Conservation (phyloP, 2,329 filamentous ascomycete species). For the Exophiala alcalophila region DNA sequence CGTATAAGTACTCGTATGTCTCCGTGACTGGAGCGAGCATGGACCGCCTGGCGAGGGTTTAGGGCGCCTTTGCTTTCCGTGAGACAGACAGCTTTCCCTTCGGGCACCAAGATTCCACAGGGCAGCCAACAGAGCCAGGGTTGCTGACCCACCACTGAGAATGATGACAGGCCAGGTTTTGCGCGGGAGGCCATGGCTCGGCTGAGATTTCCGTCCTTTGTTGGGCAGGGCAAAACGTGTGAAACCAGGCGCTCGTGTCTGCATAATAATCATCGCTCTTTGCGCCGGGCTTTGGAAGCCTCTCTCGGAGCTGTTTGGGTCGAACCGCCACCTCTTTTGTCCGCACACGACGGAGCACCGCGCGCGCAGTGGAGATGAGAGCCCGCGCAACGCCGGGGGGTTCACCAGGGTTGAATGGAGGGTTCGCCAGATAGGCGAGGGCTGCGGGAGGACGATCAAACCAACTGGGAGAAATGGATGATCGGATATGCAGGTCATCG, state of each 20-base stretch:
- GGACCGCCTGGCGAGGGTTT: too few relatives aligned
- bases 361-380: too few relatives aligned
- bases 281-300: constrained; percentile 5
- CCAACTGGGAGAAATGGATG: constrained; percentile 12
- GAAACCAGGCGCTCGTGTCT: constrained; percentile 23
- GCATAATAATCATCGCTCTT: constrained; percentile 15
- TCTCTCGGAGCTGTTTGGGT: too few relatives aligned
- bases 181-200: constrained; percentile 12
- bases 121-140: neutral
- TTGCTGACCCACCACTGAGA: constrained; percentile 6
- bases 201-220: constrained; percentile 18
- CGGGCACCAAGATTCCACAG: neutral
- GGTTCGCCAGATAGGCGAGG: constrained; percentile 24
- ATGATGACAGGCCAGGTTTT: constrained; percentile 15
- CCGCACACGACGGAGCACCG: constrained; percentile 1
- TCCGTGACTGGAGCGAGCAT: too few relatives aligned
- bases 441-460: constrained; percentile 22
- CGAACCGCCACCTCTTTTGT: too few relatives aligned
- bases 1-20: too few relatives aligned
- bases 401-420: constrained; percentile 6
- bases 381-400: too few relatives aligned
- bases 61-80: too few relatives aligned
- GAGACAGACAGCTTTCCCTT: too few relatives aligned
- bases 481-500: constrained; percentile 27
- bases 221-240: constrained; percentile 11